These are phyloP conservation scores for Colletotrichum noveboracense DNA, from an alignment of 2,329 filamentous ascomycete genomes.

Conservation along the genomic window DNA sequence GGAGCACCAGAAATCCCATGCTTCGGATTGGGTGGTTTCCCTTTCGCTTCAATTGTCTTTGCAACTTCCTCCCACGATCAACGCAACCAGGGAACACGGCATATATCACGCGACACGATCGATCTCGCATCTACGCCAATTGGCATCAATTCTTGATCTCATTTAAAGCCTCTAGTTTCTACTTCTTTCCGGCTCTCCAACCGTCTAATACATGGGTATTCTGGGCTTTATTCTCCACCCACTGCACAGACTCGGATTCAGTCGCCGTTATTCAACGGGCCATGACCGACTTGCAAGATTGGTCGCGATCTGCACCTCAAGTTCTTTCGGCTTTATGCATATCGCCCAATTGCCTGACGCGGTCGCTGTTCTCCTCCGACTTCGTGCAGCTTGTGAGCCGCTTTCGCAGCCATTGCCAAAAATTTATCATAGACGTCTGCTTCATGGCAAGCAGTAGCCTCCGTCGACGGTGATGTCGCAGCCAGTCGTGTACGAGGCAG, in stretches of 20 bases:
- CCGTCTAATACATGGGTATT: not conserved
- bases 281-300: not conserved
- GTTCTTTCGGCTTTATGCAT: not conserved
- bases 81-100: not conserved
- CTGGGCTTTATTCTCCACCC: not conserved
- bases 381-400: not conserved
- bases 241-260: not conserved
- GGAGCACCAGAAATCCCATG: not conserved
- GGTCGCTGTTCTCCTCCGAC: not conserved
- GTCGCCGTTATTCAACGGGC: not conserved
- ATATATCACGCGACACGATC: not conserved
- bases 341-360: not conserved
- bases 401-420: not conserved
- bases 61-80: not conserved
- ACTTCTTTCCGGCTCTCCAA: not conserved
- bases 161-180: not conserved
- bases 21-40: not conserved
- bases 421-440: not conserved
- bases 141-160: not conserved
- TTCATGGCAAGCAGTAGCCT: constrained; percentile 65
- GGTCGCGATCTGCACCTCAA: not conserved
- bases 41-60: not conserved
- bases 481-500: constrained; percentile 82
- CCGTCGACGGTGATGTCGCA: constrained; percentile 78
- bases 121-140: not conserved